Evolutionary conservation across 257 asterid species (phyloP).

Genomic region (Nicotiana sylvestris): DNA sequence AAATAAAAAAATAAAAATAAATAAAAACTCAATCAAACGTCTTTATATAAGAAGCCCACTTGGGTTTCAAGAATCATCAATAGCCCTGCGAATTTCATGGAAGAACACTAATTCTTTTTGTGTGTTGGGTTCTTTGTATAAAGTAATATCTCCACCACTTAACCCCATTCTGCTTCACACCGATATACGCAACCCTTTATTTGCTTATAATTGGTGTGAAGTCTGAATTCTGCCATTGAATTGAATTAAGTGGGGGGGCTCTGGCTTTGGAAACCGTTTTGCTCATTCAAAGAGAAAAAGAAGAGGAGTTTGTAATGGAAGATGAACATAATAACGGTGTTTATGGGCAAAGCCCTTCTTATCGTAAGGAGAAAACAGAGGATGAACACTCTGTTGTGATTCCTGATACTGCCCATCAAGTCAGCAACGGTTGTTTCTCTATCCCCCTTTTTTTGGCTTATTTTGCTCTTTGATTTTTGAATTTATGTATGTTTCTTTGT

Average conservation of each 20-base stretch:
- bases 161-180: background rate
- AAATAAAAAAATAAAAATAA: too few species aligned
- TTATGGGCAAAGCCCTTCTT: background rate
- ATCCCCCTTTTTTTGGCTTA: background rate
- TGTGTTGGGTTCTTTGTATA: background rate
- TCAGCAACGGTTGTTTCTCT: slow-evolving; percentile 63
- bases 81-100: background rate
- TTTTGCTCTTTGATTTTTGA: background rate
- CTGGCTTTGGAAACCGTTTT: slow-evolving; percentile 1
- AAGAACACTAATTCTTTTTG: background rate
- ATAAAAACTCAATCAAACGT: too few species aligned
- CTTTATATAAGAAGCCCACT: background rate
- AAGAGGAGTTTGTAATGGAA: background rate
- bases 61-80: background rate
- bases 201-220: slow-evolving; percentile 4
- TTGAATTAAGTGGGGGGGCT: background rate
- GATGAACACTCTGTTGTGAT: slow-evolving; percentile 29
- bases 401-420: slow-evolving; percentile 87
- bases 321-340: background rate
- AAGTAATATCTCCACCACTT: background rate
- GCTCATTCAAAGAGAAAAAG: background rate
- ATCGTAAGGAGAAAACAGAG: background rate
- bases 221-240: background rate
- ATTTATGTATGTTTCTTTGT: too few species aligned
- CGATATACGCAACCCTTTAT: background rate